Evolutionary conservation across 345 rosid genomes (phyloP), one percentile per base, ranked within the genome.

Genomic region (Murraya paniculata): DNA sequence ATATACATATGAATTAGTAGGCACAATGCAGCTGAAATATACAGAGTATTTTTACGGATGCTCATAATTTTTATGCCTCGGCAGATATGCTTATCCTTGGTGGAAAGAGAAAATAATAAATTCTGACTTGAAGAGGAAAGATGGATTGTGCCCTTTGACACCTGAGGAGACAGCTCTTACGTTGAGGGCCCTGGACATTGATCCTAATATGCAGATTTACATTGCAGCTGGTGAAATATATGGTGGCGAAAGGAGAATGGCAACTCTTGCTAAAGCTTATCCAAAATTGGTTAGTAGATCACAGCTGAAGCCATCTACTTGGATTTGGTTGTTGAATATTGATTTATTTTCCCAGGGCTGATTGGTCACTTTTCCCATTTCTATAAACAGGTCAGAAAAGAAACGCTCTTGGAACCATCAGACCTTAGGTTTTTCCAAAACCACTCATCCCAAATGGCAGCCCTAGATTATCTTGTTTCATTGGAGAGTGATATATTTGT

Each of bases 21-120:
- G 56, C 58, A 41, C n/a, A 30, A 45, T 38, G 72, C 18, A 39
- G 69, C 21, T 80, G 62, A 64, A 55, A 19, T 76, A 19, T 80
- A 21, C 22, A 30, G 31, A 62, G 62, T 31, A 66, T 71, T 45
- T 62, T 25, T 39, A 9, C 31, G 58, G 76, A 71, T 36, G 48
- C 50, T 21, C 31, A 18, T 56, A 2, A 25, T 76, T 45, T 13
- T 60, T 53, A 53, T 55, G 28, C 21, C 64, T 74, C 55, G 65
- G 64, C 88, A 93, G 97, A 84, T 91, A 93, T 89, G 98, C 98
- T 76, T 91, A 93, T 85, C 98, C 96, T 0, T 93, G 96, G 98
- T 93, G 98, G 98, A 93, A 93, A 70, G 98, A 93, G 85, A 93
- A 93, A 82, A 88, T 91, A 59, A 90, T 93, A 81, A 82, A 93